Base-by-base conservation (phyloP, 495 filamentous ascomycete genomes). In the Penicilliopsis zonata region DNA sequence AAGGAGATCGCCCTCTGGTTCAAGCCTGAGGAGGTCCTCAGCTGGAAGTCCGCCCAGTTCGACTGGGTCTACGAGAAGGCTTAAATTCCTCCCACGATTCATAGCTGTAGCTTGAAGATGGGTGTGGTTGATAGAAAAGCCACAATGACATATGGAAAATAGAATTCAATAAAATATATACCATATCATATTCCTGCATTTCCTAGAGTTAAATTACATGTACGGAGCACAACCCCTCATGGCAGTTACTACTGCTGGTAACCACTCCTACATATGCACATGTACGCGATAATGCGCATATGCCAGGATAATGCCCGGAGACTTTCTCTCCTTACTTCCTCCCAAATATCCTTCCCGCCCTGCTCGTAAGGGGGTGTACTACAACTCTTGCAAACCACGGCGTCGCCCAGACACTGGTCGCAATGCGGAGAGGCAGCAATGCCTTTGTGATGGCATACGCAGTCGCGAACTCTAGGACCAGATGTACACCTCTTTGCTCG, bases 1-100 rank as follows among this genome's bases (percentile, higher is more conserved):
- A 95, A 95, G 82, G 90, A 98, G 74, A 98, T 98, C 56, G 80
- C 73, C 46, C 79, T 95, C 52, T 98, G 90, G 90, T 98, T 98
- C 82, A 68, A 74, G 57, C 61, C 77, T 46, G 76, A 72, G 43
- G 90, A 98, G 63, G 48, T 93, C 49, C 61, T 82, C 61, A 65
- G 48, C 57, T 98, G 76, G 69, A 84, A 85, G 71, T 65, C 64
- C 48, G 68, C 80, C 55, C 72, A 80, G 64, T 68, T 78, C 62
- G 70, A 74, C 67, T 98, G 90, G 90, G 67, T 95, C 70, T 96
- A 94, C 69, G 90, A 98, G 81, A 86, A 93, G 60, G 43, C 45
- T 20, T 69, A 67, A 55, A 60, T 58, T 52, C 23, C 47, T 55
- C 46, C 40, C 33, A 30, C 30, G 29, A 32, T 37, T 41, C 8